Evolutionary conservation across 2,329 filamentous ascomycete species (phyloP).

Genomic region (Bipolaris zeicola): DNA sequence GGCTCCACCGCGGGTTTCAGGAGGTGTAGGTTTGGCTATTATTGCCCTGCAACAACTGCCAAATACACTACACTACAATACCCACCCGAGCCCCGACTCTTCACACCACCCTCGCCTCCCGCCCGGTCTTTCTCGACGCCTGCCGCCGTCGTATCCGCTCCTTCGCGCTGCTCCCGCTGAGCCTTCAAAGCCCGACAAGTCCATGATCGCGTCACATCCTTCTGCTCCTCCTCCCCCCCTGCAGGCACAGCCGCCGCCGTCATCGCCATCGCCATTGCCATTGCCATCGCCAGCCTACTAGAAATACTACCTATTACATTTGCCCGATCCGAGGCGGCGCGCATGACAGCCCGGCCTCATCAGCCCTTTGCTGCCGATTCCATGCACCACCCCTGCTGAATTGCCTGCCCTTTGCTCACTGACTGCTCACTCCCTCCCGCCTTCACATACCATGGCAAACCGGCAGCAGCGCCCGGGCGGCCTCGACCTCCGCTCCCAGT

Average conservation of each 20-base stretch:
- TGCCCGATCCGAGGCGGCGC: conserved; percentile 35
- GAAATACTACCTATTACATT: conserved; percentile 24
- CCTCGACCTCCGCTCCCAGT: conserved; percentile 42
- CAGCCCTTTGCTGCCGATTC: conserved; percentile 25
- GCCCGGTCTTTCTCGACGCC: conserved; percentile 9
- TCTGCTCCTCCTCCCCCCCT: conserved; percentile 13
- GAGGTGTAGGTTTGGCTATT: conserved; percentile 27
- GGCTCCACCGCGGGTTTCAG: conserved; percentile 24
- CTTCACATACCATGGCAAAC: conserved; percentile 34
- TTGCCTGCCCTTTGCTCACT: not conserved
- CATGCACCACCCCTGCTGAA: conserved; percentile 32
- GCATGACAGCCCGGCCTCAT: conserved; percentile 40
- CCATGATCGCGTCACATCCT: conserved; percentile 7
- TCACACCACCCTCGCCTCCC: not conserved
- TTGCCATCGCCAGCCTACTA: not conserved
- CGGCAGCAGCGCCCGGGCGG: conserved; percentile 39
- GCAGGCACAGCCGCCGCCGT: conserved; percentile 14
- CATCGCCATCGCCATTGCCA: conserved; percentile 1
- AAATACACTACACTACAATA: conserved; percentile 12
- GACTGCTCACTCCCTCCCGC: conserved; percentile 11
- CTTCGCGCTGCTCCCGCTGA: conserved; percentile 30
- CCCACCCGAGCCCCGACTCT: not conserved
- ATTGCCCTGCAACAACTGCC: conserved; percentile 14
- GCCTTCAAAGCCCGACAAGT: not conserved
- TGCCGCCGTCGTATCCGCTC: conserved; percentile 37